These are phyloP conservation scores for Diaporthe australafricana DNA, from an alignment of 2,329 filamentous ascomycete species.

Conservation along the genomic window DNA sequence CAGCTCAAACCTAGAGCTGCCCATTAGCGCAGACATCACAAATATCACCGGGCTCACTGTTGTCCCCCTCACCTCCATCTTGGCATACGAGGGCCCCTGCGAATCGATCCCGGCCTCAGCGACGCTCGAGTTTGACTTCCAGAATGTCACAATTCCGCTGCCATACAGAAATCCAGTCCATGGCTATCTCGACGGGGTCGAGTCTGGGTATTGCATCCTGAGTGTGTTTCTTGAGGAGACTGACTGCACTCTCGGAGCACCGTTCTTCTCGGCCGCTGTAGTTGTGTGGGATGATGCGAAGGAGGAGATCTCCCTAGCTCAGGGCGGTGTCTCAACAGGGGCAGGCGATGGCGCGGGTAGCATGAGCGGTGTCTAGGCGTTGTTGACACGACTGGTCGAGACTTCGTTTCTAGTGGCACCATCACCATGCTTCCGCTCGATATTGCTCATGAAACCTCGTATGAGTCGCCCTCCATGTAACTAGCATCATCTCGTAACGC, in stretches of 20 bases:
- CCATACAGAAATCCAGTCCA: constrained; percentile 9
- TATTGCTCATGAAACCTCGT: too few relatives aligned
- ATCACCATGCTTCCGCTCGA: not conserved
- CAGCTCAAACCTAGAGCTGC: constrained; percentile 1
- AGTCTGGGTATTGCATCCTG: constrained; percentile 12
- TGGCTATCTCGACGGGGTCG: constrained; percentile 10
- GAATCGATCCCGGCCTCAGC: not conserved
- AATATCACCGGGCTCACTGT: constrained; percentile 9
- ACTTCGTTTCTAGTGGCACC: not conserved
- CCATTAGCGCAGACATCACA: not conserved
- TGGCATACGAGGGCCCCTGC: constrained; percentile 3
- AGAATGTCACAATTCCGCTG: not conserved
- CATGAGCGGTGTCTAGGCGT: not conserved
- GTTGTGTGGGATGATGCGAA: not conserved
- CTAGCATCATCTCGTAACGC: not conserved
- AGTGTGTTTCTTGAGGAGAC: not conserved
- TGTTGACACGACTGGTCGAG: too few relatives aligned
- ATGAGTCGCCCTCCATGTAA: not conserved
- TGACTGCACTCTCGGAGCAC: not conserved
- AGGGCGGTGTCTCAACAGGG: constrained; percentile 6
- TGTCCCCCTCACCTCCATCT: not conserved
- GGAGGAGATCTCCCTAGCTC: not conserved
- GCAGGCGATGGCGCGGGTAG: not conserved
- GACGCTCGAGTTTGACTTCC: not conserved
- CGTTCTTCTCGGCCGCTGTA: constrained; percentile 10